Percentiles rank a stretch among this genome's conserved stretches.
phyloP scores from a whole-genome alignment of 2,329 filamentous ascomycete genomes.

The Penicillium italicum region DNA sequence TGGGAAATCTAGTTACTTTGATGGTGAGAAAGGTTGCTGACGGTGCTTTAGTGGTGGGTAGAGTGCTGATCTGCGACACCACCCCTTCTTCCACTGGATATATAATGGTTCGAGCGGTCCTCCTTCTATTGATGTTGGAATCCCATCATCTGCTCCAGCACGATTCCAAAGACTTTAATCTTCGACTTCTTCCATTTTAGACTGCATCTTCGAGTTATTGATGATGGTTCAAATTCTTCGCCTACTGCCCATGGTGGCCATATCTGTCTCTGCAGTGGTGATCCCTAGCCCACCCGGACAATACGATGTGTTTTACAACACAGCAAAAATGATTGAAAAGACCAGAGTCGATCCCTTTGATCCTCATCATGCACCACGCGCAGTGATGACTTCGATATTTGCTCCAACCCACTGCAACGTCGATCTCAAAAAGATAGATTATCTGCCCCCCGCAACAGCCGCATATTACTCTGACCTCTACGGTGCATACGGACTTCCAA shows the following conservation, averaged over 20 bases:
- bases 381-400: slow-evolving; percentile 31
- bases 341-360: slow-evolving; percentile 27
- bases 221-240: not conserved
- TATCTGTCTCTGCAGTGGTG: not conserved
- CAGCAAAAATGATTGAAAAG: slow-evolving; percentile 17
- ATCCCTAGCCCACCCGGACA: not conserved
- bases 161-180: not conserved
- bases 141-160: not conserved
- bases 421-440: slow-evolving; percentile 12
- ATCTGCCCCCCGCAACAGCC: slow-evolving; percentile 32
- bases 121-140: not conserved
- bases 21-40: not conserved
- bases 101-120: not conserved
- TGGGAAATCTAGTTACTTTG: not conserved
- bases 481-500: slow-evolving; percentile 21
- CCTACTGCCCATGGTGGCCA: not conserved
- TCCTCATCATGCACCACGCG: slow-evolving; percentile 16
- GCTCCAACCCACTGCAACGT: slow-evolving; percentile 17
- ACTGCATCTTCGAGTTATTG: not conserved
- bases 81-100: not conserved
- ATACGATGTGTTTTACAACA: slow-evolving; percentile 7
- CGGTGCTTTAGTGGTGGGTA: not conserved
- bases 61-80: not conserved
- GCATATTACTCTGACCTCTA: slow-evolving; percentile 18
- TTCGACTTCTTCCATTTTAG: not conserved